A percentile compares a stretch with the other conserved stretches of the same genome.
Evolutionary conservation across 257 asterid genomes (phyloP).

Genomic region (Linaria vulgaris): DNA sequence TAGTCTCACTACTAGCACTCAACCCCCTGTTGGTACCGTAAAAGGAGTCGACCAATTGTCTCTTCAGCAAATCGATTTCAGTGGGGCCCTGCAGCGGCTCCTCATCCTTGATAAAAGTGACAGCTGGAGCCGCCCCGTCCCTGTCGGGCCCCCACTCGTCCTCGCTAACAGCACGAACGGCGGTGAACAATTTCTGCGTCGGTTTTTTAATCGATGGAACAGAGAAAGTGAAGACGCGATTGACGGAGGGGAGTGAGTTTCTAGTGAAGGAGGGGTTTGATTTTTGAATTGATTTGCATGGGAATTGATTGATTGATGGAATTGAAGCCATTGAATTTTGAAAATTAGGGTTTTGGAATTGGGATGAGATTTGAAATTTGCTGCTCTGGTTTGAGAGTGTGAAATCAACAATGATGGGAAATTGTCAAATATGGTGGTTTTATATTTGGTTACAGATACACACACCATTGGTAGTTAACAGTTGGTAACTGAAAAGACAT

Average conservation of each 20-base stretch:
- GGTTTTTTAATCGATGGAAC: constrained; percentile 20
- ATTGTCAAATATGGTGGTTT: constrained; percentile 7
- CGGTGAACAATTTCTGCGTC: constrained; percentile 26
- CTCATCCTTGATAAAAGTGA: constrained; percentile 45
- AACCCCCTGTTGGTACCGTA: constrained; percentile 82
- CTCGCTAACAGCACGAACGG: constrained; percentile 39
- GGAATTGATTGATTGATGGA: constrained; percentile 39
- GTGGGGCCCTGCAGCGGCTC: constrained; percentile 34
- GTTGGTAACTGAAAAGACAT: not conserved
- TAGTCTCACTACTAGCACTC: constrained; percentile 71
- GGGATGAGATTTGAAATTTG: not conserved
- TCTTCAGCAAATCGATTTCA: constrained; percentile 60
- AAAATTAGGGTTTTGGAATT: not conserved
- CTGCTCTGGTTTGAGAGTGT: not conserved
- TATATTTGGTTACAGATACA: too few relatives aligned
- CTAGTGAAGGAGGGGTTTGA: constrained; percentile 14
- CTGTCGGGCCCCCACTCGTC: constrained; percentile 53
- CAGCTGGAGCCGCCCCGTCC: constrained; percentile 27
- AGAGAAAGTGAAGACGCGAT: constrained; percentile 35
- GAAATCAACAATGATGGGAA: not conserved
- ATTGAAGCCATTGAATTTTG: constrained; percentile 60
- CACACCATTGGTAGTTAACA: too few relatives aligned
- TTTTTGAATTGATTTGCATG: constrained; percentile 21
- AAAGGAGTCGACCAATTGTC: constrained; percentile 60
- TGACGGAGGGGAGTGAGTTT: constrained; percentile 23